phyloP scores from a whole-genome alignment of 164 flowering plant species.

The Platanus orientalis region DNA sequence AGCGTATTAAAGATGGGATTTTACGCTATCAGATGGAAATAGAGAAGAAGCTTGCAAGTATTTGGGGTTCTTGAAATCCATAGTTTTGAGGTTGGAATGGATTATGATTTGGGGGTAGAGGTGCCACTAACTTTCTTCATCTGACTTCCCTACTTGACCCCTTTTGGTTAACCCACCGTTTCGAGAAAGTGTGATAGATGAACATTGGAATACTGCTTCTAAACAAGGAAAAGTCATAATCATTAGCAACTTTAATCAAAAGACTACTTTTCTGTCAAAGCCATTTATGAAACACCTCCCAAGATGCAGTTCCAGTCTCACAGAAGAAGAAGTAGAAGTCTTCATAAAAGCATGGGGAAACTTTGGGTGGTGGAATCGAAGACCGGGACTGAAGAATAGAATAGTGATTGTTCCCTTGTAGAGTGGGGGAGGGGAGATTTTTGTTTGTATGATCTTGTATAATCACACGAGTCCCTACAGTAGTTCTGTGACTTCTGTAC shows the following conservation, averaged over 20 bases:
- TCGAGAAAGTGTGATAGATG: conserved; percentile 7
- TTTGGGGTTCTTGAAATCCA: conserved; percentile 52
- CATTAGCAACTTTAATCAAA: too few species aligned
- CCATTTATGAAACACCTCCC: conserved; percentile 9
- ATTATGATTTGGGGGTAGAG: conserved; percentile 5
- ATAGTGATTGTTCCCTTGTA: too few species aligned
- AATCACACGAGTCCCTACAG: too few species aligned
- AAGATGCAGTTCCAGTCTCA: neutral
- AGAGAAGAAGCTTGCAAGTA: conserved; percentile 35
- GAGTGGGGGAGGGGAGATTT: too few species aligned
- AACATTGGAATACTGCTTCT: conserved; percentile 8
- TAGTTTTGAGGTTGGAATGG: conserved; percentile 14
- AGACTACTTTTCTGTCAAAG: too few species aligned
- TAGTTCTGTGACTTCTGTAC: too few species aligned
- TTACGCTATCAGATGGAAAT: conserved; percentile 36
- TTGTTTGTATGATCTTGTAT: too few species aligned
- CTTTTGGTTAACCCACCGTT: conserved; percentile 1
- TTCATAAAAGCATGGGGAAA: neutral
- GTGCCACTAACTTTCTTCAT: conserved; percentile 7
- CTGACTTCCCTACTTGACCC: conserved; percentile 1
- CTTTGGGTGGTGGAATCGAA: too few species aligned
- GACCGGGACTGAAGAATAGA: too few species aligned
- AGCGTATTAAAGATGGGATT: neutral
- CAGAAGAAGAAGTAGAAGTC: neutral
- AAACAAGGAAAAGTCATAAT: conserved; percentile 19